phyloP scores from a whole-genome alignment of 108 stramenopile species.

The Phaeodactylum tricornutum region DNA sequence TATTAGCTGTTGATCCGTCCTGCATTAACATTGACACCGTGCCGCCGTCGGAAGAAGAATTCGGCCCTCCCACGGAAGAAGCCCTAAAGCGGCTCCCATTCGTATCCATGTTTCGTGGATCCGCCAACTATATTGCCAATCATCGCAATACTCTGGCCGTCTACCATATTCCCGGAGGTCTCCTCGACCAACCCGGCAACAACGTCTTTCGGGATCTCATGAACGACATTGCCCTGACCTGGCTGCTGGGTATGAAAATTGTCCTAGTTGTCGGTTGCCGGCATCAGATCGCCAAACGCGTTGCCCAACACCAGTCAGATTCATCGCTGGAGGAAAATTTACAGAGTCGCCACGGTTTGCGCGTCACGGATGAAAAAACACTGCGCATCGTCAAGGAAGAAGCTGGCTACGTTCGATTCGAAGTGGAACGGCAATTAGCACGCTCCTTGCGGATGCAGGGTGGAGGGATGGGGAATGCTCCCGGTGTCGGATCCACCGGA shows the following conservation, averaged over 20 bases:
- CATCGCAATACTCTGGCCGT: conserved; percentile 85
- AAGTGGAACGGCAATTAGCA: conserved; percentile 87
- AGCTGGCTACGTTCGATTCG: conserved; percentile 91
- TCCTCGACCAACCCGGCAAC: conserved; percentile 30
- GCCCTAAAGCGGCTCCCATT: conserved; percentile 28
- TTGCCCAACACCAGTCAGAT: conserved; percentile 12
- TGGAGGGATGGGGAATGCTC: conserved; percentile 7
- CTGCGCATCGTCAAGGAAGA: conserved; percentile 87
- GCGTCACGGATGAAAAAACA: conserved; percentile 75
- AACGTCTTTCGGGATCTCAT: conserved; percentile 67
- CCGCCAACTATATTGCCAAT: conserved; percentile 91
- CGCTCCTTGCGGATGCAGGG: conserved; percentile 61
- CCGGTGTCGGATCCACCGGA: conserved; percentile 21
- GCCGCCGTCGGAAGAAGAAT: neutral
- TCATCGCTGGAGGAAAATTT: conserved; percentile 6
- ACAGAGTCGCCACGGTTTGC: conserved; percentile 32
- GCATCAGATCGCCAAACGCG: conserved; percentile 64
- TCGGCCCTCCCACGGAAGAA: neutral
- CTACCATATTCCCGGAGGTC: conserved; percentile 86
- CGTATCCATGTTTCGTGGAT: conserved; percentile 88
- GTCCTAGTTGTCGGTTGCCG: conserved; percentile 59
- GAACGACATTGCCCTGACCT: conserved; percentile 88
- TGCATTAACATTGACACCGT: neutral
- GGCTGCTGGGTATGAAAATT: conserved; percentile 89
- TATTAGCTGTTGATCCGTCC: neutral